phyloP scores from a whole-genome alignment of 768 basidiomycete species.

The Brasilioporus rufonigricans region DNA sequence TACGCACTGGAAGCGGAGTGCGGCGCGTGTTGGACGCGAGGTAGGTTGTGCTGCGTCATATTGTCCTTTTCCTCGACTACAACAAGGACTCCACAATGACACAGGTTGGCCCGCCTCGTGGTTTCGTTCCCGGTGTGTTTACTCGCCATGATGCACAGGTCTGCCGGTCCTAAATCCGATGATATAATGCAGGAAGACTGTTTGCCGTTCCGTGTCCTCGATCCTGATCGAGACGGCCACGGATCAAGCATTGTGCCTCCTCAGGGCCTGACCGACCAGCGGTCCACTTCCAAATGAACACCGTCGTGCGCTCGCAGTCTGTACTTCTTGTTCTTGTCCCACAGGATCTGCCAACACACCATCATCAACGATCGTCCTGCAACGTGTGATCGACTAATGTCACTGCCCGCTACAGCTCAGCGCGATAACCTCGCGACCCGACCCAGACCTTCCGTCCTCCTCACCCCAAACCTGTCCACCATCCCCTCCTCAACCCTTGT shows the following conservation, averaged over 20 bases:
- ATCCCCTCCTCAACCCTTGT: constrained; percentile 27
- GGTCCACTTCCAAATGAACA: constrained; percentile 25
- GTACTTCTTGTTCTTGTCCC: constrained; percentile 6
- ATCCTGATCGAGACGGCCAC: constrained; percentile 17
- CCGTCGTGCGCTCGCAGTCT: not conserved
- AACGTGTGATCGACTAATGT: constrained; percentile 17
- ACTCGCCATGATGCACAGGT: no score
- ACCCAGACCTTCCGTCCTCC: constrained; percentile 14
- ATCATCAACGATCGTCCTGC: constrained; percentile 3
- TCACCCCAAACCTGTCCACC: constrained; percentile 24
- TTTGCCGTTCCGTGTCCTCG: not conserved
- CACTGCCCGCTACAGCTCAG: not conserved
- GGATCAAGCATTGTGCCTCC: not conserved
- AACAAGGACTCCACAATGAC: not conserved
- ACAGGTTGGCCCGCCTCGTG: constrained; percentile 6
- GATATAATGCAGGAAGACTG: not conserved
- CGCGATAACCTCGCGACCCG: constrained; percentile 1
- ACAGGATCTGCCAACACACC: constrained; percentile 12
- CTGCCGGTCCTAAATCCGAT: no score
- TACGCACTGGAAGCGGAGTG: not conserved
- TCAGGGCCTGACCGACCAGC: not conserved
- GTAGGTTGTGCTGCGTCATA: not conserved
- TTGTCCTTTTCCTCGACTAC: not conserved
- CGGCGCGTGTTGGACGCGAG: constrained; percentile 1
- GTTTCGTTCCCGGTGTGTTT: no score